These are phyloP conservation scores for Pythium graminicola DNA, from an alignment of 352 stramenopile species.

Conservation along the genomic window DNA sequence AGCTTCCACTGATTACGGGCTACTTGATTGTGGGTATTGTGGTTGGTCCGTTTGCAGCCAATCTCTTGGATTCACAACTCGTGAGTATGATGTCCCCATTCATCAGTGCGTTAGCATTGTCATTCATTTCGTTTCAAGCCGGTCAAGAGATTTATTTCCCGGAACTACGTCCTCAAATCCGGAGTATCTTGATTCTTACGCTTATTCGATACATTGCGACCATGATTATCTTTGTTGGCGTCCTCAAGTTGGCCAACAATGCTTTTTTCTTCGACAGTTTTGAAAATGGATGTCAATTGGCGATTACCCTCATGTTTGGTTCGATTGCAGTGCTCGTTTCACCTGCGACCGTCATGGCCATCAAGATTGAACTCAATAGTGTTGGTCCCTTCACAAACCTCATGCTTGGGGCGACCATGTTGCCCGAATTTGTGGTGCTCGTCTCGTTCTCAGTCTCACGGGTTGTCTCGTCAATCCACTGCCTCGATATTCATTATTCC, in stretches of 20 bases:
- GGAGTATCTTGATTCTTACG: conserved; percentile 46
- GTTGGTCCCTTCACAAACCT: conserved; percentile 68
- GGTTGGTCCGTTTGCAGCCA: conserved; percentile 46
- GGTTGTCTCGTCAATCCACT: conserved; percentile 58
- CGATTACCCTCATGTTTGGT: conserved; percentile 65
- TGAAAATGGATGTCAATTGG: conserved; percentile 43
- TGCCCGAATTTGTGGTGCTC: conserved; percentile 62
- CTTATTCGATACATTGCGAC: conserved; percentile 47
- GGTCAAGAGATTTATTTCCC: conserved; percentile 70
- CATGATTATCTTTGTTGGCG: conserved; percentile 46
- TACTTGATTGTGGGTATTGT: conserved; percentile 64
- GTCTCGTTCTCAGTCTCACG: conserved; percentile 61
- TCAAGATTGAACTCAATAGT: conserved; percentile 73
- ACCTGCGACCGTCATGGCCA: conserved; percentile 63
- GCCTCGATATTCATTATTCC: conserved; percentile 43
- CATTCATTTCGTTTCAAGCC: conserved; percentile 75
- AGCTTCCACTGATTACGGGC: conserved; percentile 60
- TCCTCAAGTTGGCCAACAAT: conserved; percentile 33
- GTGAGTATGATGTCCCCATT: conserved; percentile 43
- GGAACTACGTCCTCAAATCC: conserved; percentile 55
- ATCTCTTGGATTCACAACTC: conserved; percentile 33
- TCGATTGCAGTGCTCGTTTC: conserved; percentile 66
- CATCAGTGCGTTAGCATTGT: conserved; percentile 56
- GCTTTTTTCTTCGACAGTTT: conserved; percentile 63
- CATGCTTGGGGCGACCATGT: conserved; percentile 67